Conservation (phyloP, 108 stramenopile genomes). For the Skeletonema tropicum region DNA sequence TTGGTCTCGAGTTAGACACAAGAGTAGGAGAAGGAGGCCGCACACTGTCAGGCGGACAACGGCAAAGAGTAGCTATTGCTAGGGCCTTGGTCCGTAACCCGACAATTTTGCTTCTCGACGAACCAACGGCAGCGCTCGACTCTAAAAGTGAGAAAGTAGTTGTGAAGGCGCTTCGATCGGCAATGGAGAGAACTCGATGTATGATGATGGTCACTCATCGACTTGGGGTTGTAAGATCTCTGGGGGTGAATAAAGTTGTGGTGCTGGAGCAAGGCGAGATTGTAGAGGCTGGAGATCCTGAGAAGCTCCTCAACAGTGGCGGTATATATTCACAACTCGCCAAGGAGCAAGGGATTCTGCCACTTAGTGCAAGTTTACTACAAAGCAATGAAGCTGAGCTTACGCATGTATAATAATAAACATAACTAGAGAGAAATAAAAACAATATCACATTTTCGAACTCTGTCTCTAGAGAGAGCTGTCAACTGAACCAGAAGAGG, state of each 20-base stretch:
- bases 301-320: conserved; percentile 69
- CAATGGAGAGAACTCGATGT: conserved; percentile 71
- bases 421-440: no score
- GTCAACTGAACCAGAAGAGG: no score
- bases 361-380: conserved; percentile 14
- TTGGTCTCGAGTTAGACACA: conserved; percentile 87
- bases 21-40: conserved; percentile 93
- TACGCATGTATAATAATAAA: background rate
- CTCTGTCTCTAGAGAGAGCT: no score
- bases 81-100: conserved; percentile 89
- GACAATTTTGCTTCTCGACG: conserved; percentile 87
- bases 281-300: conserved; percentile 93
- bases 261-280: conserved; percentile 89
- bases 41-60: conserved; percentile 90
- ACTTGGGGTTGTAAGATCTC: conserved; percentile 80
- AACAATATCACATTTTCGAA: no score
- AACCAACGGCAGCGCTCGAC: conserved; percentile 88
- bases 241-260: conserved; percentile 89
- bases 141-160: conserved; percentile 81
- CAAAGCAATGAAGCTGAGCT: background rate
- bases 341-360: conserved; percentile 80
- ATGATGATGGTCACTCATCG: conserved; percentile 93
- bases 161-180: conserved; percentile 62
- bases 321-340: conserved; percentile 82
- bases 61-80: conserved; percentile 92